Base-by-base conservation (phyloP, 352 stramenopile species). In the Globisporangium barbulae region DNA sequence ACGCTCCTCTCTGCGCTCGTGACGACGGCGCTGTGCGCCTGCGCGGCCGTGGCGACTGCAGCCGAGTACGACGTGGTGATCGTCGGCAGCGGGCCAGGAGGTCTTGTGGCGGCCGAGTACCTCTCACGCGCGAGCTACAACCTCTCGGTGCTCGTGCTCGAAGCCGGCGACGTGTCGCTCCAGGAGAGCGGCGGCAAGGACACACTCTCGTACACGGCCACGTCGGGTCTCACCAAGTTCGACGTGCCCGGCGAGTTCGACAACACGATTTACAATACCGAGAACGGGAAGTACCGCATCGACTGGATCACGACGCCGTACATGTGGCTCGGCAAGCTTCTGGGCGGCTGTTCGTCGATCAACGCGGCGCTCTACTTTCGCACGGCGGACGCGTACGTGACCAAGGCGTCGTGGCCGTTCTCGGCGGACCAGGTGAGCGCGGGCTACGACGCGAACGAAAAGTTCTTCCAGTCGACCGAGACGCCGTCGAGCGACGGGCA, bases 291-390 rank as follows among this genome's bases (percentile, higher is more conserved):
- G 37, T 85, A 85, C 58, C 73, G 75, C 13, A 67, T 72, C 17
- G 75, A 88, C 30, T 88, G 70, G 65, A 68, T 83, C 25, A 54
- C 72, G 12, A 48, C 64, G 21, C 61, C 76, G 19, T 69, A 79
- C 45, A 71, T 82, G 67, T 88, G 70, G 70, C 69, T 86, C 15
- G 88, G 86, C 25, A 91, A 91, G 63, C 70, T 83, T 31, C 57
- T 96, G n/a, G 88, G 85, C 37, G 89, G 88, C 13, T 92, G 74
- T 60, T 90, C 78, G 45, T 90, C 79, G 15, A 79, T 94, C 59
- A 96, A 93, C 52, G 83, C 68, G 22, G 83, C 83, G 71, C 74
- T 95, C 35, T 93, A 92, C 69, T 87, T 94, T 59, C 79, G 82
- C 37, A 88, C 78, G 5, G 74, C 78, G 0, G 72, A 88, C 54